Percentiles rank a stretch among this genome's conserved stretches.
phyloP scores from a whole-genome alignment of 108 stramenopile species.

The Parmales sp. region DNA sequence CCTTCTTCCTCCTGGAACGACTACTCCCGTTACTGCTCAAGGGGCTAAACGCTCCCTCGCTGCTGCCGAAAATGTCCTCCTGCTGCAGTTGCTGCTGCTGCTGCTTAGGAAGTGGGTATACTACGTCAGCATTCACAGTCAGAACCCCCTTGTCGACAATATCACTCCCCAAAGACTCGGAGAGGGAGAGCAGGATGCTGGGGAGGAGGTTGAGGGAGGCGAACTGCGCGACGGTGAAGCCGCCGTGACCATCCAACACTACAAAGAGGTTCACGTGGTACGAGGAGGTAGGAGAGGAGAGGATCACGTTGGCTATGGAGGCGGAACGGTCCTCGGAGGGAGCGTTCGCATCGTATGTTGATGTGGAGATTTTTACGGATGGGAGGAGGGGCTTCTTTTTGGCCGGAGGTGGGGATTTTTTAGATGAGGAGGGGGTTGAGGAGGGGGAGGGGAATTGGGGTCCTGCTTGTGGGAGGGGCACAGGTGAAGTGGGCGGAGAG shows the following conservation, averaged over 20 bases:
- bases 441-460: too few relatives aligned
- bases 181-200: background rate
- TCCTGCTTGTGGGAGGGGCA: too few relatives aligned
- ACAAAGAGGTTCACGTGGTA: background rate
- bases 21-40: too few relatives aligned
- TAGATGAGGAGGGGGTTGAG: too few relatives aligned
- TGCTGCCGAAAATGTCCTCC: too few relatives aligned
- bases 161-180: background rate
- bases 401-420: background rate
- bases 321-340: background rate
- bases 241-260: slow-evolving; percentile 2
- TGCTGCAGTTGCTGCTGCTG: too few relatives aligned
- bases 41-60: too few relatives aligned
- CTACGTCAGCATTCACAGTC: too few relatives aligned
- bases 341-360: background rate
- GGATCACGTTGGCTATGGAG: background rate
- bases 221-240: background rate
- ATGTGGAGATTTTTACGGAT: background rate
- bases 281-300: too few relatives aligned
- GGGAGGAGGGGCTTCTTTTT: background rate
- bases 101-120: too few relatives aligned
- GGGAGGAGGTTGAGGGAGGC: background rate
- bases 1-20: too few relatives aligned
- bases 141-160: too few relatives aligned
- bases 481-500: background rate